Percentiles rank a stretch among this genome's conserved stretches.
phyloP scores from a whole-genome alignment of 495 filamentous ascomycete species.

The Bathelium albidoporum region DNA sequence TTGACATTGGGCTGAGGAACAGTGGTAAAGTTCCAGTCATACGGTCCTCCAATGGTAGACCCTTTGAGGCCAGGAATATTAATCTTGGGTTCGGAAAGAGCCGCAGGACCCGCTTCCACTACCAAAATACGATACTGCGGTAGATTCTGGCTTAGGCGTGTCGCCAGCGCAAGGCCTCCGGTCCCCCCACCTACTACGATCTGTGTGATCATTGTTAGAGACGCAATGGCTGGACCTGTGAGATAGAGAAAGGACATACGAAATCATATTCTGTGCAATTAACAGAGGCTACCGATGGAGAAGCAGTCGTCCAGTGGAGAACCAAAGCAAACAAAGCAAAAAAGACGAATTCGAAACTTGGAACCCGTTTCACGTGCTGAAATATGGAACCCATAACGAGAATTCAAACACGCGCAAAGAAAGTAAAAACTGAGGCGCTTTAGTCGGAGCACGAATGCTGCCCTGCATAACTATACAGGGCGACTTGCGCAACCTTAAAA shows the following conservation, averaged over 20 bases:
- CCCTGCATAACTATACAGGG: neutral
- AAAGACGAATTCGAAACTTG: neutral
- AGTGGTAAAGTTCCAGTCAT: conserved; percentile 25
- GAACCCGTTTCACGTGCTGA: neutral
- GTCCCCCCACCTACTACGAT: conserved; percentile 25
- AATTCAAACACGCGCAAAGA: neutral
- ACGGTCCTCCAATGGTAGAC: conserved; percentile 12
- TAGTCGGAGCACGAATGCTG: neutral
- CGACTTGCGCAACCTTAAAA: neutral
- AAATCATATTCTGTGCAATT: neutral
- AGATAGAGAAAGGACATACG: neutral
- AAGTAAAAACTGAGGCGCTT: neutral
- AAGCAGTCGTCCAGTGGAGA: neutral
- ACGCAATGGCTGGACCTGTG: neutral
- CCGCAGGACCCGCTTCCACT: conserved; percentile 22
- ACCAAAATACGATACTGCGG: conserved; percentile 13
- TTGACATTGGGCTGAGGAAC: conserved; percentile 15
- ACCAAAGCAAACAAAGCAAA: neutral
- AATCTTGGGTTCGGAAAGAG: conserved; percentile 12
- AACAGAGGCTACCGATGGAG: neutral
- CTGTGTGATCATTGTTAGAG: conserved; percentile 1
- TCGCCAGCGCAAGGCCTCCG: conserved; percentile 21
- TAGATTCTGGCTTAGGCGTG: conserved; percentile 15
- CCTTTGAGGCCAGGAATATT: conserved; percentile 17
- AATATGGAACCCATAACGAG: neutral